Evolutionary conservation across 2,329 filamentous ascomycete species (phyloP).

Genomic region (Penicillium rolfsii): DNA sequence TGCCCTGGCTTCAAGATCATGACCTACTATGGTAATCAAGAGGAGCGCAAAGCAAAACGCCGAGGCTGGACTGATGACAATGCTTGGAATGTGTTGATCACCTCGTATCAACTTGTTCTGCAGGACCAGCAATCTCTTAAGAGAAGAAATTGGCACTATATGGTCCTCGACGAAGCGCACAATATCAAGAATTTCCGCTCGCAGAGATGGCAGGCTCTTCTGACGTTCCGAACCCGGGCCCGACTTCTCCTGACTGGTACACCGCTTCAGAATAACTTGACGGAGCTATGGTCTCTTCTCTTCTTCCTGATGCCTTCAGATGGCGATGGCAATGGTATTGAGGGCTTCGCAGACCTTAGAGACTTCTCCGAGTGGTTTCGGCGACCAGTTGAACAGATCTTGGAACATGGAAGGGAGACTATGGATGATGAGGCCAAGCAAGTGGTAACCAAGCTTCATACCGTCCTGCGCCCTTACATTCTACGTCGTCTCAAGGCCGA

Average conservation of each 20-base stretch:
- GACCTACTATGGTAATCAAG: slow-evolving; percentile 92
- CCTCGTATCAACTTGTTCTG: slow-evolving; percentile 93
- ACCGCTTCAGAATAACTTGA: slow-evolving; percentile 93
- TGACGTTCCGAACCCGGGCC: slow-evolving; percentile 89
- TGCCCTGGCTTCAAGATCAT: slow-evolving; percentile 97
- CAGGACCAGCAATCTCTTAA: slow-evolving; percentile 95
- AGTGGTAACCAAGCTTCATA: slow-evolving; percentile 91
- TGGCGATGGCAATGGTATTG: slow-evolving; percentile 71
- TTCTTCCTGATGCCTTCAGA: slow-evolving; percentile 96
- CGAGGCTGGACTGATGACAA: slow-evolving; percentile 93
- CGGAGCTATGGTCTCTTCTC: slow-evolving; percentile 93
- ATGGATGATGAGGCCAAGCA: slow-evolving; percentile 92
- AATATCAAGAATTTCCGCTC: slow-evolving; percentile 99
- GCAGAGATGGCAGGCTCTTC: slow-evolving; percentile 91
- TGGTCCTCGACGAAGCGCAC: slow-evolving; percentile 97
- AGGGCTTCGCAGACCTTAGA: slow-evolving; percentile 89
- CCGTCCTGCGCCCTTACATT: slow-evolving; percentile 88
- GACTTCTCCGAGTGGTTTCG: slow-evolving; percentile 97
- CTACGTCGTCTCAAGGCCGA: slow-evolving; percentile 90
- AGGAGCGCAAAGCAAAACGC: slow-evolving; percentile 88
- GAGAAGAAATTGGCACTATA: slow-evolving; percentile 91
- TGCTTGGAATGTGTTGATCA: slow-evolving; percentile 96
- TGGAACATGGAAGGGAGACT: slow-evolving; percentile 90
- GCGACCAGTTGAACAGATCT: slow-evolving; percentile 91
- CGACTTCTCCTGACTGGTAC: slow-evolving; percentile 90